These are phyloP conservation scores for Pichia thaimueangensis DNA, from an alignment of 805 yeast species.

Conservation along the genomic window DNA sequence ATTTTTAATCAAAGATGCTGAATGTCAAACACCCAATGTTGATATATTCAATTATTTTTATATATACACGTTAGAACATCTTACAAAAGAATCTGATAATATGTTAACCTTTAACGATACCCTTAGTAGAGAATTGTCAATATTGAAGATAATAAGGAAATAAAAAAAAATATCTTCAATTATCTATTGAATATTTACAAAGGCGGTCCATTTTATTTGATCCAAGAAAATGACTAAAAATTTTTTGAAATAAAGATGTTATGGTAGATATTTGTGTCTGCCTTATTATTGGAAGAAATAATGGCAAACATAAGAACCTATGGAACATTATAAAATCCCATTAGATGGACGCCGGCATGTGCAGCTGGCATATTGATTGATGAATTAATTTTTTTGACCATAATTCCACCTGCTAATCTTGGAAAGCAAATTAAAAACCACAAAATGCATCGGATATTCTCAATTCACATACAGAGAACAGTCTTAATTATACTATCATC, in stretches of 20 bases:
- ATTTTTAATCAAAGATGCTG: neutral
- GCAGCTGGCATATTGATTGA: slow-evolving; percentile 1
- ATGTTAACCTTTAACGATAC: too few species aligned
- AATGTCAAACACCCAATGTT: neutral
- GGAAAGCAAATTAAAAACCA: slow-evolving; percentile 9
- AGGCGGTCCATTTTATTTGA: neutral
- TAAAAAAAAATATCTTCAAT: neutral
- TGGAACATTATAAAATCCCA: slow-evolving; percentile 9
- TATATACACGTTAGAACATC: neutral
- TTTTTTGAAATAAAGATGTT: too few species aligned
- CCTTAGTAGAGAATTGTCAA: neutral
- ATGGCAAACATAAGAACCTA: slow-evolving; percentile 9
- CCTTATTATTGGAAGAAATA: slow-evolving; percentile 29
- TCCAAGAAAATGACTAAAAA: neutral
- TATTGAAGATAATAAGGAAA: neutral
- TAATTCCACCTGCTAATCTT: slow-evolving; percentile 8
- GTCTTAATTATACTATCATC: slow-evolving; percentile 17
- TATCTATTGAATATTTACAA: neutral
- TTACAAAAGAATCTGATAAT: neutral
- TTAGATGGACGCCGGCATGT: slow-evolving; percentile 4
- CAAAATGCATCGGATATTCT: slow-evolving; percentile 7
- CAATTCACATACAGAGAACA: slow-evolving; percentile 8
- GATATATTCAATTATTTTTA: neutral
- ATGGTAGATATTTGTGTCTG: slow-evolving; percentile 54
- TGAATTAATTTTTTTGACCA: slow-evolving; percentile 4